Evolutionary conservation across 2,329 filamentous ascomycete species (phyloP).

Genomic region (Podosphaera fusca): DNA sequence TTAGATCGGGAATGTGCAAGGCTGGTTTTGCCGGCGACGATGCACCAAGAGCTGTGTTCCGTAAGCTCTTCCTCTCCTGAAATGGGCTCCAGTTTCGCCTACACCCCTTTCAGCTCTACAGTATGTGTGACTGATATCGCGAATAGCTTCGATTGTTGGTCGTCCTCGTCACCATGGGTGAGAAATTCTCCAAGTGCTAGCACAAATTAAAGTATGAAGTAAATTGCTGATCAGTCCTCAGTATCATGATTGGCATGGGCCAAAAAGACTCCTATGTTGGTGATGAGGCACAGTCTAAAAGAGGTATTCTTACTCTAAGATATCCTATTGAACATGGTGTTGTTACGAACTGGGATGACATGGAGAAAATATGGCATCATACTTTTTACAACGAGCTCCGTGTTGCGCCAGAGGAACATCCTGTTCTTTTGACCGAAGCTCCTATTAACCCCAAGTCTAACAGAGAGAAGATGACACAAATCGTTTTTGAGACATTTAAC

Average conservation of each 20-base stretch:
- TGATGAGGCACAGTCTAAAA: slow-evolving; percentile 99
- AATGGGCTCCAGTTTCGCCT: slow-evolving; percentile 6
- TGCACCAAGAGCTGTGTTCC: slow-evolving; percentile 98
- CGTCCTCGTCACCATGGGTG: slow-evolving; percentile 99
- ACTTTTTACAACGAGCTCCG: slow-evolving; percentile 99
- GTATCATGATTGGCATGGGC: slow-evolving; percentile 99
- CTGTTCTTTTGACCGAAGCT: slow-evolving; percentile 94
- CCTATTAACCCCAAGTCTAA: slow-evolving; percentile 99
- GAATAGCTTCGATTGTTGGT: slow-evolving; percentile 88
- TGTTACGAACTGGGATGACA: slow-evolving; percentile 99
- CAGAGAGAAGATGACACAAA: slow-evolving; percentile 99
- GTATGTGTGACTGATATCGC: slow-evolving; percentile 6
- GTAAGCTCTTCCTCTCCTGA: slow-evolving; percentile 40
- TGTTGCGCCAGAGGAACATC: slow-evolving; percentile 99
- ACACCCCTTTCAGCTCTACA: not conserved
- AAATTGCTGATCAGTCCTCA: slow-evolving; percentile 20
- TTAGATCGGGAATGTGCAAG: slow-evolving; percentile 99
- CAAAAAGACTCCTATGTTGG: slow-evolving; percentile 99
- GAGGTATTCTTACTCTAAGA: slow-evolving; percentile 98
- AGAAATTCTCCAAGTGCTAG: slow-evolving; percentile 18
- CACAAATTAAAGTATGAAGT: slow-evolving; percentile 6
- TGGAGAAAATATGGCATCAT: slow-evolving; percentile 99
- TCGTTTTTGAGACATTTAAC: slow-evolving; percentile 99
- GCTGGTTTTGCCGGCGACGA: slow-evolving; percentile 99
- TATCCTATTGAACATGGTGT: slow-evolving; percentile 99